Conservation (phyloP, 2,329 filamentous ascomycete genomes). For the Penicillium sp. region DNA sequence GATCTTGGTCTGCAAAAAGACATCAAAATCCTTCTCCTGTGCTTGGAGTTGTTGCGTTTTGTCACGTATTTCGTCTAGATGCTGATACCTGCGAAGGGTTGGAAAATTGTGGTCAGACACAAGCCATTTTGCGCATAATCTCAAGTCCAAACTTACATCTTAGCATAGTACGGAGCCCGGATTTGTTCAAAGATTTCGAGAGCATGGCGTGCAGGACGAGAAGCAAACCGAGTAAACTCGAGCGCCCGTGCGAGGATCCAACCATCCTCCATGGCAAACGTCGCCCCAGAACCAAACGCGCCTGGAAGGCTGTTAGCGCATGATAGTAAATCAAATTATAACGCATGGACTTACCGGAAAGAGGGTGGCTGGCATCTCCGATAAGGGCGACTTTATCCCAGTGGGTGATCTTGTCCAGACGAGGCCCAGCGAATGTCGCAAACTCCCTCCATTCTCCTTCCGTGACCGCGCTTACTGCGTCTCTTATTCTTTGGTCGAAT, state of each 20-base stretch:
- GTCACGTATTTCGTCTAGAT: conserved; percentile 14
- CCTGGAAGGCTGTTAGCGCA: conserved; percentile 18
- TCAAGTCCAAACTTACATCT: conserved; percentile 33
- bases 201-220: conserved; percentile 27
- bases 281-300: conserved; percentile 48
- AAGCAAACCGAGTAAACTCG: conserved; percentile 19
- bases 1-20: conserved; percentile 31
- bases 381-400: conserved; percentile 53
- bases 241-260: conserved; percentile 46
- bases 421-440: conserved; percentile 50
- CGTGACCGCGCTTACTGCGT: conserved; percentile 42
- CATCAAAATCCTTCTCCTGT: conserved; percentile 28
- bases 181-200: conserved; percentile 43
- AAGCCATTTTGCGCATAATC: conserved; percentile 1
- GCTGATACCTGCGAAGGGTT: conserved; percentile 11
- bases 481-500: conserved; percentile 44
- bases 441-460: conserved; percentile 50
- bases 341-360: conserved; percentile 41
- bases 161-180: conserved; percentile 43
- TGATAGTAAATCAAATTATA: background rate
- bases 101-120: background rate
- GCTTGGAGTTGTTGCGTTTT: conserved; percentile 20
- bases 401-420: conserved; percentile 41
- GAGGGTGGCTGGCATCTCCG: conserved; percentile 57
- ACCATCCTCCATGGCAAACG: conserved; percentile 49